Evolutionary conservation across 2,329 filamentous ascomycete species (phyloP).

Genomic region (Furcasterigmium sp.): DNA sequence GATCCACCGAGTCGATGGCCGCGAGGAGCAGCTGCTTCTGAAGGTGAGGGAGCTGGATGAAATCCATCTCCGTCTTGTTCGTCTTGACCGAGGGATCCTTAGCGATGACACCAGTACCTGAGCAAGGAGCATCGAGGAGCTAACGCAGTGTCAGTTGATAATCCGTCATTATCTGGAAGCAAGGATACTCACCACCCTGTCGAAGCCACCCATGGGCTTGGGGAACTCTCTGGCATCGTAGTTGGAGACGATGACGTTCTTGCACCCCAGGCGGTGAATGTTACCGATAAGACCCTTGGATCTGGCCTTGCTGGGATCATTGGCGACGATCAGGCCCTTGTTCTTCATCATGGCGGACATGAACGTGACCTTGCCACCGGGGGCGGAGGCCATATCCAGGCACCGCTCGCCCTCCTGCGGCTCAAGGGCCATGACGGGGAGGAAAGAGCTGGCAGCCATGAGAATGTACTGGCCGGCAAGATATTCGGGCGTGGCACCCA

Average conservation of each 20-base stretch:
- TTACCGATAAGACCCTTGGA: constrained; percentile 97
- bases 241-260: constrained; percentile 89
- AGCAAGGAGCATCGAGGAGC: constrained; percentile 53
- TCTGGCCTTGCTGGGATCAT: constrained; percentile 91
- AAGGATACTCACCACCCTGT: constrained; percentile 61
- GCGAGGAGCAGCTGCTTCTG: constrained; percentile 92
- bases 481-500: constrained; percentile 96
- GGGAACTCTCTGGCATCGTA: constrained; percentile 94
- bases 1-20: constrained; percentile 92
- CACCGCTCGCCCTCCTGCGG: constrained; percentile 85
- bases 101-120: constrained; percentile 93
- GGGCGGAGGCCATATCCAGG: constrained; percentile 88
- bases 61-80: constrained; percentile 95
- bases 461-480: constrained; percentile 96
- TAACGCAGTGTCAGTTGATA: background rate
- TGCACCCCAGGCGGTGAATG: constrained; percentile 69
- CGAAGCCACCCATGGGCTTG: constrained; percentile 90
- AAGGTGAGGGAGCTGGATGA: constrained; percentile 83
- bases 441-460: constrained; percentile 92
- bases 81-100: constrained; percentile 98
- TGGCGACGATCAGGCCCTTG: constrained; percentile 90
- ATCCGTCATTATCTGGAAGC: background rate
- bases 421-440: constrained; percentile 94
- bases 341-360: constrained; percentile 98
- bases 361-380: constrained; percentile 94